Percentiles rank a stretch among this genome's conserved stretches.
Conservation (phyloP, 345 rosid species). For the Acer yangbiense region DNA sequence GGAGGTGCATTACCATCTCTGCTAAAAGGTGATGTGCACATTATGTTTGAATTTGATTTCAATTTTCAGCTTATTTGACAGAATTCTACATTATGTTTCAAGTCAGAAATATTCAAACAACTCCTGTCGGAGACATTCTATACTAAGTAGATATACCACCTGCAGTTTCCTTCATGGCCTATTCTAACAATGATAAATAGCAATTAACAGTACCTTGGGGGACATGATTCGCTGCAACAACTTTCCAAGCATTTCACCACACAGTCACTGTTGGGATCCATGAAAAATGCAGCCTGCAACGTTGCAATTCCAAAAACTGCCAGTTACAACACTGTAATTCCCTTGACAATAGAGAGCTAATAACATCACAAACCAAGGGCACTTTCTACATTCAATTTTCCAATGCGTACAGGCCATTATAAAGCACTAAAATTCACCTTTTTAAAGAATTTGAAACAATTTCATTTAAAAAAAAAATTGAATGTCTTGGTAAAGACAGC, state of each 20-base stretch:
- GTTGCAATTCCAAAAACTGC: slow-evolving; percentile 8
- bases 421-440: slow-evolving; percentile 2
- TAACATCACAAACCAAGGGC: not conserved
- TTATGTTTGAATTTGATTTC: no score
- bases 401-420: not conserved
- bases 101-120: not conserved
- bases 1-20: no score
- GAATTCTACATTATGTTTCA: not conserved
- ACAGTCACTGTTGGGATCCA: slow-evolving; percentile 69
- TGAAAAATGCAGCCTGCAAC: slow-evolving; percentile 68
- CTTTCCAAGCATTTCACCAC: slow-evolving; percentile 71
- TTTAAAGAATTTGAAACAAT: slow-evolving; percentile 1
- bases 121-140: not conserved
- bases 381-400: not conserved
- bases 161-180: not conserved
- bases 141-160: not conserved
- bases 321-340: not conserved
- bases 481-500: no score
- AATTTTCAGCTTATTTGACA: not conserved
- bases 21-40: no score
- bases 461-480: not conserved
- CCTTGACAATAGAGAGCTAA: not conserved
- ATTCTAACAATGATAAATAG: not conserved
- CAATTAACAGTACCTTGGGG: slow-evolving; percentile 50
- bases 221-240: slow-evolving; percentile 69